Base-by-base conservation (phyloP, 106 monocot genomes). In the Dendrobium catenatum region DNA sequence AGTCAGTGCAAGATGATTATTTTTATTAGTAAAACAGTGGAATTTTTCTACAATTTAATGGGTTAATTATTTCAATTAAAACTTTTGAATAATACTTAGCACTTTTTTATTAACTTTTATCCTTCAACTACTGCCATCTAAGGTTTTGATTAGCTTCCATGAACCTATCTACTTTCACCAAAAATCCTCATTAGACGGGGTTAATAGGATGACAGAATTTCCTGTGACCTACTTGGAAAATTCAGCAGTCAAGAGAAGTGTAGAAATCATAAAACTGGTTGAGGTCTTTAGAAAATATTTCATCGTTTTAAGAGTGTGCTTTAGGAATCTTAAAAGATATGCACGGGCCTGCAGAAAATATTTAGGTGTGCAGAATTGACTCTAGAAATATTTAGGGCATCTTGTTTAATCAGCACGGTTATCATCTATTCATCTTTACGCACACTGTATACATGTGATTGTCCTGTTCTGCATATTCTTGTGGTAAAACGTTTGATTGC, bases 391-490 rank as follows among this genome's bases (percentile, higher is more conserved):
- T 66, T 26, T 66, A 66, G 24, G 24, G 6, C 26, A 66, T 66
- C 6, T 66, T 66, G 24, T 51, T 51, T 15, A 51, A 51, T 51
- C 51, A 66, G 26, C 9, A 6, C 24, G 64, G 64, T 26, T 66
- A 24, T 66, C 24, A 66, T 70, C 70, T 33, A 37, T 66, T 66
- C 24, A 66, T 70, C 70, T 33, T 70, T 70, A 68, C 31, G 68
- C 31, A 22, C 2, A 10, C 29, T 33, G 10, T 33, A 68, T 61
- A 66, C 26, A 66, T 24, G 33, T 33, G 15, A 37, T 37, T 37
- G 29, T 70, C 15, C 16, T 37, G 10, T 2, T 33, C 13, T 70
- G 31, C 16, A 33, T 70, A 37, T 33, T 70, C 4, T 70, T 33
- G 13, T 2, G 3, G 15, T 68, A 64, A 19, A 68, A 68, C 5